Base-by-base conservation (phyloP, 257 asterid genomes). In the Striga asiatica region DNA sequence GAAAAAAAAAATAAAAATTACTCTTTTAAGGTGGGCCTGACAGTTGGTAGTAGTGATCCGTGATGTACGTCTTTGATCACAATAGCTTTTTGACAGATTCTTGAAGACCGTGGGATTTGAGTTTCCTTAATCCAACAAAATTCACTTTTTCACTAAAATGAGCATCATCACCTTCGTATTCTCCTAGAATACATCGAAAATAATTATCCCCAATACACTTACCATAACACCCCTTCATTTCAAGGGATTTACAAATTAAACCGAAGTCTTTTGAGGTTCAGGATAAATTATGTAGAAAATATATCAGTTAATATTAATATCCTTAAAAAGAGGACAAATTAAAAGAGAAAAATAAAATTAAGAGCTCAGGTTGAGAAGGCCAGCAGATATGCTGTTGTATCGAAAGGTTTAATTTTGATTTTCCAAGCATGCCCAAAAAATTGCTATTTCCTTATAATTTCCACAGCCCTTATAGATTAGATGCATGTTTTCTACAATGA, bases 21-120 rank as follows among this genome's bases (percentile, higher is more conserved):
- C 4, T 34, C n/a, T 62, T 47, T 54, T 18, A 14, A 19, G 61
- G 57, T 29, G 56, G 68, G 65, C 61, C 46, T 12, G 32, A 17
- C 46, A 16, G 24, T 21, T n/a, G 24, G n/a, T 2, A 10, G 1
- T 41, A 41, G 29, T 50, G 79, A 73, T 73, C 80, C 83, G 78
- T 67, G 76, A 77, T 74, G 66, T 70, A 63, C 67, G 80, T 67
- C 6, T 60, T 65, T 65, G 60, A 21, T 50, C 62, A 62, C 59
- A 57, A 56, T 31, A 50, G 11, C 24, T 25, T 23, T 65, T 73
- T 76, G 80, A 77, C 83, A 64, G 47, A 56, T 71, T 77, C 80
- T 70, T 70, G 35, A 58, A 71, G 46, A 54, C 63, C 45, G 71
- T 45, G 72, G 39, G 60, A 67, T 70, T 71, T 53, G 52, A 55